phyloP scores from a whole-genome alignment of 2,329 filamentous ascomycete species.

The Leptodontidium sp. region DNA sequence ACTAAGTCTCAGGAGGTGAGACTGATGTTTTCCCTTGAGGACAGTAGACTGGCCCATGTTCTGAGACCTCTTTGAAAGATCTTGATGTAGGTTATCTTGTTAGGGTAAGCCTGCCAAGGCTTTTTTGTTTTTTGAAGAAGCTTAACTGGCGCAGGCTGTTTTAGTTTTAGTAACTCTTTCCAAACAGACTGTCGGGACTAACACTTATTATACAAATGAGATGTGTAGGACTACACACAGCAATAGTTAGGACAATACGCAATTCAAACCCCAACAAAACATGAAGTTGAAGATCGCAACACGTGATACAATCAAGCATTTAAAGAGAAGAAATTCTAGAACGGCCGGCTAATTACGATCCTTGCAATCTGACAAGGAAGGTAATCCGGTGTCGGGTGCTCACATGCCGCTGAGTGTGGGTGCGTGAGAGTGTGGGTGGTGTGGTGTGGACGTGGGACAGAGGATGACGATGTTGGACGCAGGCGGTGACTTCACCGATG shows the following conservation, averaged over 20 bases:
- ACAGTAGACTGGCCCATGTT: background rate
- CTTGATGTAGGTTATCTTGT: background rate
- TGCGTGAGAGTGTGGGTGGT: too few relatives aligned
- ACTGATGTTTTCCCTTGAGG: background rate
- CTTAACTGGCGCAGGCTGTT: too few relatives aligned
- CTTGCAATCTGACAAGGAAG: too few relatives aligned
- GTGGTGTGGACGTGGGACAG: background rate
- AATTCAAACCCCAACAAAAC: background rate
- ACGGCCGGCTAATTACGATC: too few relatives aligned
- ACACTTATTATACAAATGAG: too few relatives aligned
- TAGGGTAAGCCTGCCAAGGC: too few relatives aligned
- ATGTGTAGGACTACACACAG: too few relatives aligned
- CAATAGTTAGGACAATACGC: too few relatives aligned
- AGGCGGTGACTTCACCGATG: slow-evolving; percentile 20
- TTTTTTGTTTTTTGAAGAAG: too few relatives aligned
- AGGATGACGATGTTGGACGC: background rate
- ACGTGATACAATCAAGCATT: slow-evolving; percentile 2
- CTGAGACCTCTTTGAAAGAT: background rate
- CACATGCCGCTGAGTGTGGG: background rate
- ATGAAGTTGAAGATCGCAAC: background rate
- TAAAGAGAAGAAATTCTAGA: background rate
- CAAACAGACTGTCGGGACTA: too few relatives aligned
- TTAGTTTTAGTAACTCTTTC: too few relatives aligned
- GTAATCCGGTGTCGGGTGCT: slow-evolving; percentile 14
- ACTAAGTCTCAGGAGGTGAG: background rate